phyloP scores from a whole-genome alignment of 78 protist species.

The Dictyostelium capitatum region DNA sequence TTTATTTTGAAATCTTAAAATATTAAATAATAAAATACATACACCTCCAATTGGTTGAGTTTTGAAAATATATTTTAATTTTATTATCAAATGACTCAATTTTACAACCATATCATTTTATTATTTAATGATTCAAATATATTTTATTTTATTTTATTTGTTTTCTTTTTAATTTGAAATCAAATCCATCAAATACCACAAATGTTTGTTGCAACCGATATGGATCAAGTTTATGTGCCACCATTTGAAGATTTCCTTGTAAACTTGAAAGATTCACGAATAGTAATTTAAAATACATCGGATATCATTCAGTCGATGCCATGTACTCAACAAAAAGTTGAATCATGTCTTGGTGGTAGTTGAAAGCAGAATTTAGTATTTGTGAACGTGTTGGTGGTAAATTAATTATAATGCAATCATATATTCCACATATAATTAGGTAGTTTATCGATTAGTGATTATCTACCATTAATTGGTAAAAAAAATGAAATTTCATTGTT shows the following conservation, averaged over 20 bases:
- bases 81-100: too few relatives aligned
- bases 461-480: conserved; percentile 53
- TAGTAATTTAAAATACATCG: conserved; percentile 24
- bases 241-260: conserved; percentile 81
- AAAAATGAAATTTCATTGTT: conserved; percentile 69
- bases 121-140: conserved; percentile 69
- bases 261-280: conserved; percentile 59
- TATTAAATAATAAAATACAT: too few relatives aligned
- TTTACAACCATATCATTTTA: too few relatives aligned
- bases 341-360: conserved; percentile 29
- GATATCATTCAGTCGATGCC: conserved; percentile 51
- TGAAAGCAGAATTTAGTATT: conserved; percentile 48
- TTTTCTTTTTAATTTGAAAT: conserved; percentile 75
- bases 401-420: conserved; percentile 59
- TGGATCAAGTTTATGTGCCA: conserved; percentile 67
- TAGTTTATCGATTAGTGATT: conserved; percentile 61
- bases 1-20: too few relatives aligned
- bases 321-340: conserved; percentile 70
- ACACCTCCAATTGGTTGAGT: too few relatives aligned
- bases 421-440: conserved; percentile 79
- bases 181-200: conserved; percentile 58
- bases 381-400: conserved; percentile 83
- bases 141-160: too few relatives aligned
- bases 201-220: conserved; percentile 83
- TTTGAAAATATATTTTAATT: too few relatives aligned